phyloP scores from a whole-genome alignment of 257 asterid genomes.

The Solanum appendiculatum region DNA sequence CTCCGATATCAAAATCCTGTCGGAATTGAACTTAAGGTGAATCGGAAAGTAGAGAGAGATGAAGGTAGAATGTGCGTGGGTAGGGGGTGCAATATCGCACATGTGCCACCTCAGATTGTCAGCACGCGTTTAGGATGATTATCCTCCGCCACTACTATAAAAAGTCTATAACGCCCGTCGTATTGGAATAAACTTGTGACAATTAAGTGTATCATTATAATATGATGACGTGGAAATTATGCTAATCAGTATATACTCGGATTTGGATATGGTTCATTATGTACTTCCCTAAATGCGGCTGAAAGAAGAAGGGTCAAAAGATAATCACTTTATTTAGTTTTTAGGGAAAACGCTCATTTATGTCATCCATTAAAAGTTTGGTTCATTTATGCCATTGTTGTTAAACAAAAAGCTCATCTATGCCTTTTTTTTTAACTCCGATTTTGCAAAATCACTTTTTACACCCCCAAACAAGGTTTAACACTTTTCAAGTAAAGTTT shows the following conservation, averaged over 20 bases:
- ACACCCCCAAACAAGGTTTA: too few relatives aligned
- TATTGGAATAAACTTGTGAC: not conserved
- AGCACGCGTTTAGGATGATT: not conserved
- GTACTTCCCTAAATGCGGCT: not conserved
- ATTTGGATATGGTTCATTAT: not conserved
- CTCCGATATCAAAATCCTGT: not conserved
- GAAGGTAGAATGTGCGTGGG: conserved; percentile 1
- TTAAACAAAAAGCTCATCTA: too few relatives aligned
- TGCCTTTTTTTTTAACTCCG: too few relatives aligned
- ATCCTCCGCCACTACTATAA: not conserved
- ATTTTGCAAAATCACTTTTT: too few relatives aligned
- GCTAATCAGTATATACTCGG: not conserved
- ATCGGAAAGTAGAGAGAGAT: not conserved
- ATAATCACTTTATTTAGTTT: not conserved
- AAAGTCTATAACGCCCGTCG: not conserved
- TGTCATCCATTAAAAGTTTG: too few relatives aligned
- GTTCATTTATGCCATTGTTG: too few relatives aligned
- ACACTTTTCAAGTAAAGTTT: too few relatives aligned
- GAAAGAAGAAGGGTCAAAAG: not conserved
- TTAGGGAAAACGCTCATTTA: too few relatives aligned
- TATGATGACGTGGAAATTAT: not conserved
- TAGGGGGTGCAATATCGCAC: conserved; percentile 10
- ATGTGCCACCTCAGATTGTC: not conserved
- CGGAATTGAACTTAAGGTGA: too few relatives aligned
- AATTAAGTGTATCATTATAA: not conserved